Base-by-base conservation (phyloP, 176 grass and related monocot genomes). In the Luzula sylvatica region DNA sequence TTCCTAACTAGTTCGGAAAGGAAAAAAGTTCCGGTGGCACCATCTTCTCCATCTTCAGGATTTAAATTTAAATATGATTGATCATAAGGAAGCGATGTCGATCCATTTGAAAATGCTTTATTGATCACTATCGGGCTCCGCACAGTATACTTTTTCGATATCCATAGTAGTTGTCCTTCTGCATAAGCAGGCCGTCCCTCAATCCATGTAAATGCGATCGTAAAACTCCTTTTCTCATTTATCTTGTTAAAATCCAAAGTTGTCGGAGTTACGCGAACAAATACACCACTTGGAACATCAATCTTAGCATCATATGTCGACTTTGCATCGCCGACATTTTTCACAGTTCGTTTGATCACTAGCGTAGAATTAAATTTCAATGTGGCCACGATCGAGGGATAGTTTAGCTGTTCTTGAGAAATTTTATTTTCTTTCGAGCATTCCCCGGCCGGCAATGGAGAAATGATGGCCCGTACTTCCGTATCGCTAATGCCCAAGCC, bases 211-310 rank as follows among this genome's bases (percentile, higher is more conserved):
- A 47, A 26, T 3, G 8, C 32, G 2, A 58, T 25, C 2, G 12
- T 21, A 23, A 58, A 70, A 23, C 38, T 70, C 66, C 48, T 57
- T 52, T 40, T 58, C 41, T 70, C 52, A 2, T 58, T 70, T 27
- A 29, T 20, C 15, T 30, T 16, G 0, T 52, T 23, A 22, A 70
- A 70, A 16, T 21, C 0, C 20, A 70, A 30, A 11, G 2, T 47
- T 29, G 7, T 4, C 7, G 66, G 66, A 0, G 7, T n/a, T 2
- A 68, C 49, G 20, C 8, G 24, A 11, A 55, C 22, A 12, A 12
- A 21, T 11, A 43, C 46, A 4, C 32, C 47, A 11, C 42, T 28
- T 7, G 38, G 50, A 32, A 45, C 21, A 22, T 56, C 65, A 5
- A 56, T 16, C 13, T 55, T n/a, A 3, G 18, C 50, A 1, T 6